Evolutionary conservation across 768 basidiomycete genomes (phyloP), one percentile per base, ranked within the genome.

Genomic region (Russula sp.): DNA sequence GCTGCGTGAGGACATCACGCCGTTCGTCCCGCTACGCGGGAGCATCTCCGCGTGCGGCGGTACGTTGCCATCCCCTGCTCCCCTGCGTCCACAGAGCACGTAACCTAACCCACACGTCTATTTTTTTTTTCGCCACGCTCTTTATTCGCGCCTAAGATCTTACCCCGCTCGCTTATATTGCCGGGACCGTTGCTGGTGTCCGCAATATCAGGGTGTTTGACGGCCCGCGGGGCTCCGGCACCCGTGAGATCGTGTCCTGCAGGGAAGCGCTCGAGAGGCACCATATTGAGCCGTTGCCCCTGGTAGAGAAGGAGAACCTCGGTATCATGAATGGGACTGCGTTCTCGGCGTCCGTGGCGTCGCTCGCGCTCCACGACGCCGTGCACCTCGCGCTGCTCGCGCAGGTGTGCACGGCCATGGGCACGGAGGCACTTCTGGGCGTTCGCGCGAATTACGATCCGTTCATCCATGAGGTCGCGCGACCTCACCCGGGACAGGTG

Each of bases 311-410:
- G 72, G 89, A 91, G 63, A 88, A 87, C 65, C 81, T 91, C 10
- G 89, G 89, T 10, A 84, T 91, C 55, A 75, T 91, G 55, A 94
- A 94, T 70, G 92, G 92, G 51, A 92, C 91, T 2, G 88, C 90
- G 0, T 92, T 92, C 73, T 88, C 87, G 48, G 85, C 91, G 0
- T 85, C 89, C 3, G 82, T 91, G 27, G 88, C 84, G 5, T 79
- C 87, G 7, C 79, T 94, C 11, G 89, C 87, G 9, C 75, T 91
- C 54, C 80, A 85, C 67, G 88, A 90, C 47, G 84, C 89, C n/a
- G 81, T 84, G 32, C 86, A 87, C 62, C 75, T 89, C 42, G 81
- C 81, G 11, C 74, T 89, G 35, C 78, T 89, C 31, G 78, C 87
- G 18, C 81, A 91, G 78, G 81, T 87, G 6, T 81, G 85, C 68